Evolutionary conservation across 2,329 filamentous ascomycete species (phyloP).

Genomic region (Phymatotrichopsis omnivora): DNA sequence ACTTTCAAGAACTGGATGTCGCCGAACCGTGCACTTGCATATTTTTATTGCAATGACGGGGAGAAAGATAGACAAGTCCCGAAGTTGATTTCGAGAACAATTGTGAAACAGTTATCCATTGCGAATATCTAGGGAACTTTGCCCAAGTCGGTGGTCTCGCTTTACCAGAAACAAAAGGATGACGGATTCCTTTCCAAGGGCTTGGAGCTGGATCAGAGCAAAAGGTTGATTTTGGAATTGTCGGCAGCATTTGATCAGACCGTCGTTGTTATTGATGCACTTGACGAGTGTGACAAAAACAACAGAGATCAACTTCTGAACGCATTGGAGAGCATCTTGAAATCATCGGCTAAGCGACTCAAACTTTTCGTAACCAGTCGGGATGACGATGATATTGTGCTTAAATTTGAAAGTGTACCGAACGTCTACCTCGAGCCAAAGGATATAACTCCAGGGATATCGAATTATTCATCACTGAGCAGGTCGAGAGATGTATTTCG

Average conservation of each 20-base stretch:
- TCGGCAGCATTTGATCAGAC: conserved; percentile 1
- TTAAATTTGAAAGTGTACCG: conserved; percentile 1
- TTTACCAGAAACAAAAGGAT: conserved; percentile 8
- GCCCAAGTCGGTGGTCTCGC: conserved; percentile 21
- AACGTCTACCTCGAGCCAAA: conserved; percentile 1
- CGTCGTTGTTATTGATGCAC: conserved; percentile 13
- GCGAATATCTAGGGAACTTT: not conserved
- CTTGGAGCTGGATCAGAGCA: not conserved
- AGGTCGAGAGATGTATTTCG: conserved; percentile 3
- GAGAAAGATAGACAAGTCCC: conserved; percentile 26
- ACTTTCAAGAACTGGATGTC: conserved; percentile 21
- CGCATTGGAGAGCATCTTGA: not conserved
- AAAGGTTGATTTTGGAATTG: conserved; percentile 1
- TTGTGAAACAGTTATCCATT: conserved; percentile 23
- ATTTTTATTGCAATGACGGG: conserved; percentile 34
- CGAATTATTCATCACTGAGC: not conserved
- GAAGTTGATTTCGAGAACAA: conserved; percentile 31
- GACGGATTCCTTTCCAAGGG: not conserved
- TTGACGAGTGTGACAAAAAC: conserved; percentile 13
- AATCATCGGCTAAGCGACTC: not conserved
- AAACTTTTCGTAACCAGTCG: conserved; percentile 18
- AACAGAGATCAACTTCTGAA: conserved; percentile 1
- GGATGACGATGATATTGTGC: conserved; percentile 12
- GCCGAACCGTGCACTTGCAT: conserved; percentile 31
- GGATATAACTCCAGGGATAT: conserved; percentile 9